These are phyloP conservation scores for Amyloporia xantha DNA, from an alignment of 768 basidiomycete species.

Conservation along the genomic window DNA sequence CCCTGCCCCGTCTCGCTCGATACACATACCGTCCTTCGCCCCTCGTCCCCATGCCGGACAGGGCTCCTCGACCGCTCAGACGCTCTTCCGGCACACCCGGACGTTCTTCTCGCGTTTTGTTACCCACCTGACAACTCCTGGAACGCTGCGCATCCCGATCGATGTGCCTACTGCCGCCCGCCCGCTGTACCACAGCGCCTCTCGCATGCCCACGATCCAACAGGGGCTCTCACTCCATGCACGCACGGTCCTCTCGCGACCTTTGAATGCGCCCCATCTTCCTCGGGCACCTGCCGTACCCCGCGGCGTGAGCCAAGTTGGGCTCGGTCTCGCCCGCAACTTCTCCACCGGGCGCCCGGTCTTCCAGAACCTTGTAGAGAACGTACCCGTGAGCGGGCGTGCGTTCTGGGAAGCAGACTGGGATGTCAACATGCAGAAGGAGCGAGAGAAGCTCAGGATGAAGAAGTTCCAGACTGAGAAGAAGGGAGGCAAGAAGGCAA, in stretches of 20 bases:
- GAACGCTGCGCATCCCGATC: constrained; percentile 28
- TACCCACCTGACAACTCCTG: constrained; percentile 51
- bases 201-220: constrained; percentile 35
- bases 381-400: constrained; percentile 65
- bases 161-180: constrained; percentile 22
- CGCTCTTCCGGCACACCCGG: constrained; percentile 46
- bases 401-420: constrained; percentile 72
- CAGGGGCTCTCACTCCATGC: constrained; percentile 51
- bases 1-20: constrained; percentile 25
- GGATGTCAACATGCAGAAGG: constrained; percentile 50
- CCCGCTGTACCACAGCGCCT: constrained; percentile 20
- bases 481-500: constrained; percentile 15
- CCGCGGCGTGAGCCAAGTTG: constrained; percentile 54
- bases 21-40: constrained; percentile 40
- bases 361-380: constrained; percentile 71
- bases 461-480: constrained; percentile 18
- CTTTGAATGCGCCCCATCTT: constrained; percentile 41
- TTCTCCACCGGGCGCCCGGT: constrained; percentile 70
- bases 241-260: constrained; percentile 43
- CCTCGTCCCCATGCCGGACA: constrained; percentile 26
- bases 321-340: constrained; percentile 68
- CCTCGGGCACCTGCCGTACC: constrained; percentile 51
- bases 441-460: constrained; percentile 22
- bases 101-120: constrained; percentile 51
- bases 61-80: constrained; percentile 32